A percentile compares a stretch with the other conserved stretches of the same genome.
Conservation (phyloP, 2,329 filamentous ascomycete genomes). For the Calonectria leucothoes region DNA sequence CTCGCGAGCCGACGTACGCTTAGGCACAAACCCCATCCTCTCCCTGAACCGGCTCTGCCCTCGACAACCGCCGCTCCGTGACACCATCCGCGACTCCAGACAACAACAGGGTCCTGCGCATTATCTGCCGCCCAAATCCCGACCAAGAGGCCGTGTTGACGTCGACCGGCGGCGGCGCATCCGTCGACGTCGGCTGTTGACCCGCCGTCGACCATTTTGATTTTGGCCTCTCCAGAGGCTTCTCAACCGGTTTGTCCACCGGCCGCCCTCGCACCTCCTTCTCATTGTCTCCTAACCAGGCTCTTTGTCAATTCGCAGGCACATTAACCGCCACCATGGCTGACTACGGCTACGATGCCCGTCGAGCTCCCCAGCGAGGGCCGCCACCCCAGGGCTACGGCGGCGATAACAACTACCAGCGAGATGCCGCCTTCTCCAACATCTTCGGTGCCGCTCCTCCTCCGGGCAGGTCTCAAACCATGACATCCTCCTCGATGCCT, state of each 20-base stretch:
- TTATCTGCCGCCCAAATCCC: conserved; percentile 24
- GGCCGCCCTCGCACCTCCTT: neutral
- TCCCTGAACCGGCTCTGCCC: conserved; percentile 20
- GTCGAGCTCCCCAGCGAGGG: conserved; percentile 55
- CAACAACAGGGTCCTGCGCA: conserved; percentile 28
- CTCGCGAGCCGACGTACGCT: conserved; percentile 38
- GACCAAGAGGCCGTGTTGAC: conserved; percentile 40
- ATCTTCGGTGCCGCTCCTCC: conserved; percentile 93
- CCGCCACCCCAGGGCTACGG: conserved; percentile 57
- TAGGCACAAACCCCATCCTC: conserved; percentile 29
- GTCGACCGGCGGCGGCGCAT: conserved; percentile 48
- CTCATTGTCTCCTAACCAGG: conserved; percentile 24
- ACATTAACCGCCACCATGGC: conserved; percentile 58
- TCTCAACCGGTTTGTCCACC: conserved; percentile 34
- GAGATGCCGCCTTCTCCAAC: conserved; percentile 95
- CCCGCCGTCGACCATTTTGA: conserved; percentile 39
- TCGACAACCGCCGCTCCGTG: conserved; percentile 30
- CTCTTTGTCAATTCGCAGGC: conserved; percentile 25
- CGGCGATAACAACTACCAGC: conserved; percentile 70
- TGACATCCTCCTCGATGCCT: conserved; percentile 81
- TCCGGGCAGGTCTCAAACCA: conserved; percentile 91
- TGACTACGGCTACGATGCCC: conserved; percentile 68
- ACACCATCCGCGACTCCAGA: conserved; percentile 27
- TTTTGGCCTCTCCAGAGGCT: conserved; percentile 39
- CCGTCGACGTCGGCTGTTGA: conserved; percentile 46